Evolutionary conservation across 306 rosid genomes (phyloP).

Genomic region (Begonia fuchsioides): DNA sequence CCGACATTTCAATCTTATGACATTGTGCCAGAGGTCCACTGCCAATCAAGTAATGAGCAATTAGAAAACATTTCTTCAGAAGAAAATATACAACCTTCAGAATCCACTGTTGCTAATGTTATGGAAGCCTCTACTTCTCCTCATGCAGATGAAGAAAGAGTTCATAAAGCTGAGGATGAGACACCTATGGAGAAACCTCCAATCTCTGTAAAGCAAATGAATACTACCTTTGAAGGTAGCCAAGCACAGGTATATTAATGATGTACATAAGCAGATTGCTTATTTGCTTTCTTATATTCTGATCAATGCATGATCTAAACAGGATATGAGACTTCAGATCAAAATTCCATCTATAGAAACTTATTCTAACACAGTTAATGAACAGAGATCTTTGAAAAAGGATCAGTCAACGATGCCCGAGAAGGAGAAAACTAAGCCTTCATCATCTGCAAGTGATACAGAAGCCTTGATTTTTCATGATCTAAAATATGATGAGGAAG

Average conservation of each 20-base stretch:
- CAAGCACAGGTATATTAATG: conserved; percentile 43
- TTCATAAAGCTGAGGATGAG: conserved; percentile 8
- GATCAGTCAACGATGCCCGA: background rate
- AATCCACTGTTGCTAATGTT: conserved; percentile 7
- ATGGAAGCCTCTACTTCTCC: conserved; percentile 9
- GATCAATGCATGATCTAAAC: conserved; percentile 16
- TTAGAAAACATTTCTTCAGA: conserved; percentile 15
- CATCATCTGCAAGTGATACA: conserved; percentile 5
- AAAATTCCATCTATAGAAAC: conserved; percentile 28
- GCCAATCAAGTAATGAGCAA: conserved; percentile 10
- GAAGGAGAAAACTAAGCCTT: conserved; percentile 5
- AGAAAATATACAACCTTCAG: conserved; percentile 10
- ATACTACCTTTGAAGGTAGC: conserved; percentile 59
- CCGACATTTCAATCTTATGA: conserved; percentile 7
- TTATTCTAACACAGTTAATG: conserved; percentile 14
- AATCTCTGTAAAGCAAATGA: conserved; percentile 50
- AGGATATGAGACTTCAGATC: conserved; percentile 44
- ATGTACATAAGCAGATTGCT: conserved; percentile 2
- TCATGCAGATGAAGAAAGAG: conserved; percentile 10
- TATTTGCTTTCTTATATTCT: background rate
- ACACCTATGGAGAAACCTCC: conserved; percentile 18
- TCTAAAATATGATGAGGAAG: conserved; percentile 9
- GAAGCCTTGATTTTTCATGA: conserved; percentile 11
- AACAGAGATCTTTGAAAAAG: conserved; percentile 12
- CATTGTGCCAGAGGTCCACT: conserved; percentile 1